Evolutionary conservation across 2,329 filamentous ascomycete genomes (phyloP).

Genomic region (Microascus cirrosus): DNA sequence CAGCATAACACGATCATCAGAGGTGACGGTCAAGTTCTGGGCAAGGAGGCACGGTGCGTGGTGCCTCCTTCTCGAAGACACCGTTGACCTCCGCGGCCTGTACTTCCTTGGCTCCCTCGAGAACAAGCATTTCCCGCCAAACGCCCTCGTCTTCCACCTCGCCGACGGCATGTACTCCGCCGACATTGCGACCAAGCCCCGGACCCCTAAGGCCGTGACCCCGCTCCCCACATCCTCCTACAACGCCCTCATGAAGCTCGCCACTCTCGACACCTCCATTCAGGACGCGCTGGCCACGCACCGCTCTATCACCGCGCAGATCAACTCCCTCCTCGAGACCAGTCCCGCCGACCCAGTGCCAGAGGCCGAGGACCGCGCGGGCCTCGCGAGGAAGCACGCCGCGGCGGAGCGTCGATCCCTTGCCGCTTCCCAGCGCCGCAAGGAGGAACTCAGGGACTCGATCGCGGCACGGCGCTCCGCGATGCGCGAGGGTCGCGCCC

Average conservation of each 20-base stretch:
- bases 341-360: slow-evolving; percentile 30
- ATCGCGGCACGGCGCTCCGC: slow-evolving; percentile 54
- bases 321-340: slow-evolving; percentile 46
- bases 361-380: slow-evolving; percentile 35
- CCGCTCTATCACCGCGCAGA: slow-evolving; percentile 64
- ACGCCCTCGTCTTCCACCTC: slow-evolving; percentile 78
- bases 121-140: slow-evolving; percentile 63
- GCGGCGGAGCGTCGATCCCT: slow-evolving; percentile 55
- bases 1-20: slow-evolving; percentile 51
- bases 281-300: slow-evolving; percentile 78
- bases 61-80: slow-evolving; percentile 59
- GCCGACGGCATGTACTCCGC: slow-evolving; percentile 78
- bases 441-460: slow-evolving; percentile 56
- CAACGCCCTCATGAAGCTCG: slow-evolving; percentile 75
- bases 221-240: slow-evolving; percentile 63
- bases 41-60: slow-evolving; percentile 42
- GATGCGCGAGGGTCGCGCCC: slow-evolving; percentile 51
- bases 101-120: slow-evolving; percentile 68
- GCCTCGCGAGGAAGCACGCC: slow-evolving; percentile 42
- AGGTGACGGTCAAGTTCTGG: slow-evolving; percentile 65
- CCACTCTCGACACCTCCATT: slow-evolving; percentile 81
- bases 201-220: slow-evolving; percentile 35
- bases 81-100: slow-evolving; percentile 58
- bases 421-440: slow-evolving; percentile 47
- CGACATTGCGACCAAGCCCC: slow-evolving; percentile 46